A percentile compares a stretch with the other conserved stretches of the same genome.
Evolutionary conservation across 305 asterid species (phyloP).

Genomic region (Fraxinus baroniana): DNA sequence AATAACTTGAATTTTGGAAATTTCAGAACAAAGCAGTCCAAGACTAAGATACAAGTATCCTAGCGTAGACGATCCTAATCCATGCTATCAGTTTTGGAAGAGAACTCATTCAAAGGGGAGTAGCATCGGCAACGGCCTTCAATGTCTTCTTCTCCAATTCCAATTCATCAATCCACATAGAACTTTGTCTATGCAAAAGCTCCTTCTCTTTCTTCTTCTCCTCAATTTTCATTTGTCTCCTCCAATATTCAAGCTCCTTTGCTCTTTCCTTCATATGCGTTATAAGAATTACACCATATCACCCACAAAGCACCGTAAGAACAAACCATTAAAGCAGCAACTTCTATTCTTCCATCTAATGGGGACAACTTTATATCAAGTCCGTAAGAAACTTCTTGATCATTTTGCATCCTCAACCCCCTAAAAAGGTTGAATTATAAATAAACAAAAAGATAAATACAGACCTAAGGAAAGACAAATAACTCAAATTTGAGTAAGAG

Average conservation of each 20-base stretch:
- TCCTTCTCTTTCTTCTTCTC: conserved; percentile 59
- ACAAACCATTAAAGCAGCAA: neutral
- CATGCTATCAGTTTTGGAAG: neutral
- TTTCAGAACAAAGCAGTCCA: neutral
- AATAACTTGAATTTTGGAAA: neutral
- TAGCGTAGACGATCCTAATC: neutral
- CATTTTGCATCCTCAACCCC: neutral
- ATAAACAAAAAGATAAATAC: neutral
- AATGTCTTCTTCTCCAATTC: conserved; percentile 33
- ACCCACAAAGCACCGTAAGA: neutral
- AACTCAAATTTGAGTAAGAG: neutral
- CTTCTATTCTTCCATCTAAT: neutral
- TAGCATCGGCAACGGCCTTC: conserved; percentile 1
- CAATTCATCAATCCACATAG: conserved; percentile 44
- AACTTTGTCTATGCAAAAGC: conserved; percentile 38
- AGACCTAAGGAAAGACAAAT: neutral
- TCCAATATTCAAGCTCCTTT: conserved; percentile 80
- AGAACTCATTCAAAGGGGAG: neutral
- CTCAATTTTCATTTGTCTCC: conserved; percentile 46
- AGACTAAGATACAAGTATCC: neutral
- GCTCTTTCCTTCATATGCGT: conserved; percentile 71
- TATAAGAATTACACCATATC: neutral
- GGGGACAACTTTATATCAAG: neutral
- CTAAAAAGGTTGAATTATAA: neutral
- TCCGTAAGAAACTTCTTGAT: neutral